A percentile compares a stretch with the other conserved stretches of the same genome.
These are phyloP conservation scores for Globisporangium polare DNA, from an alignment of 352 stramenopile genomes.

Conservation along the genomic window DNA sequence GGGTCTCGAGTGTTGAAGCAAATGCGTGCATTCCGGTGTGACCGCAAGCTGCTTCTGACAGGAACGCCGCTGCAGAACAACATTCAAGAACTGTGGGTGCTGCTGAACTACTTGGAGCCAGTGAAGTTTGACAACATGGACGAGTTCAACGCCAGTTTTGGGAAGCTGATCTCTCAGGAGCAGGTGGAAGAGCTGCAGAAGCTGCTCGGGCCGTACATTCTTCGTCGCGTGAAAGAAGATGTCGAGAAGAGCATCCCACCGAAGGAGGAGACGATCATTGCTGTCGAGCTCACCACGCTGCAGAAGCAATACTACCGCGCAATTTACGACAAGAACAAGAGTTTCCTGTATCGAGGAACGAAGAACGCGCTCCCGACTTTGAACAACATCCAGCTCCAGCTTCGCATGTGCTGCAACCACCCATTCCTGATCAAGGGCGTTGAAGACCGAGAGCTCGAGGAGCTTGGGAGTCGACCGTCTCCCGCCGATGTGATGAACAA, in stretches of 20 bases:
- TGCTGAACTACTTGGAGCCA: conserved; percentile 96
- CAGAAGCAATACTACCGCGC: conserved; percentile 99
- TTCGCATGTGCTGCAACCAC: conserved; percentile 99
- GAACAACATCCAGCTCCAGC: conserved; percentile 99
- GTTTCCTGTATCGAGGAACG: conserved; percentile 91
- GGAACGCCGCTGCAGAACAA: conserved; percentile 98
- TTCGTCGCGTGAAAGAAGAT: conserved; percentile 97
- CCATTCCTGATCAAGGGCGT: conserved; percentile 98
- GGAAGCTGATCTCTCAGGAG: conserved; percentile 88
- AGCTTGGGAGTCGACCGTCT: conserved; percentile 54
- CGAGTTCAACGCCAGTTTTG: conserved; percentile 91
- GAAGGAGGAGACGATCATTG: conserved; percentile 96
- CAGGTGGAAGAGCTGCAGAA: conserved; percentile 95
- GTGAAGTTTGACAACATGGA: conserved; percentile 89
- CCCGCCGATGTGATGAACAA: conserved; percentile 71
- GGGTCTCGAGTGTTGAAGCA: conserved; percentile 85
- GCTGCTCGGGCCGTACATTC: conserved; percentile 92
- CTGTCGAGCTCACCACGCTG: conserved; percentile 96
- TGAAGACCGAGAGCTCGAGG: conserved; percentile 77
- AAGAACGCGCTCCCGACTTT: conserved; percentile 88
- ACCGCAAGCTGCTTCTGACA: conserved; percentile 94
- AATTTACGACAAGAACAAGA: conserved; percentile 99
- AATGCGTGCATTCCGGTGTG: conserved; percentile 82
- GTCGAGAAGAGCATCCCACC: conserved; percentile 95
- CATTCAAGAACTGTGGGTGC: conserved; percentile 95